Evolutionary conservation across 305 asterid genomes (phyloP).

Genomic region (Fraxinus ornus): DNA sequence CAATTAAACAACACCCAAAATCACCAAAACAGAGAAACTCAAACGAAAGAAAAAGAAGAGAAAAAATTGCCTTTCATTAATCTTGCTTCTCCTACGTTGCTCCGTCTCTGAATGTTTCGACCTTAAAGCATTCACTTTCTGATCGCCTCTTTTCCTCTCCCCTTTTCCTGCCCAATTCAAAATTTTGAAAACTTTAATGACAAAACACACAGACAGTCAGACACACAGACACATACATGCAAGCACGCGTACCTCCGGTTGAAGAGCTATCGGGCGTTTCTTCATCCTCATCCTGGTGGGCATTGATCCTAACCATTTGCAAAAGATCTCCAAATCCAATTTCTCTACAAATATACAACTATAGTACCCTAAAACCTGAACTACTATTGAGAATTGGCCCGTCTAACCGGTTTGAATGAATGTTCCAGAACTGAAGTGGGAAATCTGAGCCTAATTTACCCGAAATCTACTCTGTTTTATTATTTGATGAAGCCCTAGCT

Average conservation of each 20-base stretch:
- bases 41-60: not conserved
- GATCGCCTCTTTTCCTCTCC: conserved; percentile 47
- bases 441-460: not conserved
- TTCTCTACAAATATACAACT: not conserved
- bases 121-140: conserved; percentile 46
- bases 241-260: conserved; percentile 37
- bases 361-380: not conserved
- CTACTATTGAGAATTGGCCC: not conserved
- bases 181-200: conserved; percentile 6
- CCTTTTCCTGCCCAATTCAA: conserved; percentile 38
- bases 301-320: conserved; percentile 38
- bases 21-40: not conserved
- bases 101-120: conserved; percentile 91
- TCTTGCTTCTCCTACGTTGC: conserved; percentile 81
- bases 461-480: not conserved
- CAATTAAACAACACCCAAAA: conserved; percentile 10
- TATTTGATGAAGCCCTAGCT: not conserved
- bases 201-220: not conserved
- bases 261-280: conserved; percentile 48
- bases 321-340: conserved; percentile 22
- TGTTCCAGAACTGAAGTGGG: not conserved
- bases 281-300: conserved; percentile 45
- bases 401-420: not conserved
- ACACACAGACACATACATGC: not conserved
- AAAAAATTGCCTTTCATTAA: conserved; percentile 62